These are phyloP conservation scores for Maudiozyma turicensis DNA, from an alignment of 805 yeast genomes.

Conservation along the genomic window DNA sequence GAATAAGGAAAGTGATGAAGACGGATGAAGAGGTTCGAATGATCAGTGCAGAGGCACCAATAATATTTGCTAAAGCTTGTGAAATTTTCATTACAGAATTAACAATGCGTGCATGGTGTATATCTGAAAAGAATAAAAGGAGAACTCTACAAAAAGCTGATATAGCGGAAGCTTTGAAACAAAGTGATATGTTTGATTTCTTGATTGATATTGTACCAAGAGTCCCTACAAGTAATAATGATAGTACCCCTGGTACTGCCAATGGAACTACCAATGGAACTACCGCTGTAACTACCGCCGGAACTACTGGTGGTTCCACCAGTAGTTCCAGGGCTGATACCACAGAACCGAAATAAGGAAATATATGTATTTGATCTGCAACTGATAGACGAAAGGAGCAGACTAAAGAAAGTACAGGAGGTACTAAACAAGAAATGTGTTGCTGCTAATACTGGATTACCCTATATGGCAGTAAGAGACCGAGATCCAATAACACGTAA, in stretches of 20 bases:
- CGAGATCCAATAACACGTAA: too few relatives aligned
- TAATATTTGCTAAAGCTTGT: slow-evolving; percentile 94
- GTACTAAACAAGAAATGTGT: too few relatives aligned
- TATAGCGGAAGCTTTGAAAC: slow-evolving; percentile 89
- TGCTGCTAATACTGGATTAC: too few relatives aligned
- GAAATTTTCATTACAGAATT: slow-evolving; percentile 94
- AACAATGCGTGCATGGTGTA: slow-evolving; percentile 98
- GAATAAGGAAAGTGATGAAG: slow-evolving; percentile 96
- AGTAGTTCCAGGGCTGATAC: too few relatives aligned
- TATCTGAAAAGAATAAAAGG: slow-evolving; percentile 92
- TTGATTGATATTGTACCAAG: slow-evolving; percentile 93
- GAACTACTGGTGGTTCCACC: not conserved
- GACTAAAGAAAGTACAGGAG: too few relatives aligned
- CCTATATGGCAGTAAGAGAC: too few relatives aligned
- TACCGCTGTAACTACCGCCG: not conserved
- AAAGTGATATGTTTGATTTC: slow-evolving; percentile 95
- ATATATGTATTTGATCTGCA: too few relatives aligned
- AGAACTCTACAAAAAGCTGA: slow-evolving; percentile 90
- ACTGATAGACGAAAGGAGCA: too few relatives aligned
- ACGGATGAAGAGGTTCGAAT: slow-evolving; percentile 94
- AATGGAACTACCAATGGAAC: not conserved
- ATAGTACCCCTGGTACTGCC: not conserved
- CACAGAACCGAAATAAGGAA: not conserved
- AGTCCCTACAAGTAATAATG: slow-evolving; percentile 29
- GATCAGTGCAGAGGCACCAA: slow-evolving; percentile 98